A percentile compares a stretch with the other conserved stretches of the same genome.
Conservation (phyloP, 2,329 filamentous ascomycete genomes). For the Cercospora zeina region DNA sequence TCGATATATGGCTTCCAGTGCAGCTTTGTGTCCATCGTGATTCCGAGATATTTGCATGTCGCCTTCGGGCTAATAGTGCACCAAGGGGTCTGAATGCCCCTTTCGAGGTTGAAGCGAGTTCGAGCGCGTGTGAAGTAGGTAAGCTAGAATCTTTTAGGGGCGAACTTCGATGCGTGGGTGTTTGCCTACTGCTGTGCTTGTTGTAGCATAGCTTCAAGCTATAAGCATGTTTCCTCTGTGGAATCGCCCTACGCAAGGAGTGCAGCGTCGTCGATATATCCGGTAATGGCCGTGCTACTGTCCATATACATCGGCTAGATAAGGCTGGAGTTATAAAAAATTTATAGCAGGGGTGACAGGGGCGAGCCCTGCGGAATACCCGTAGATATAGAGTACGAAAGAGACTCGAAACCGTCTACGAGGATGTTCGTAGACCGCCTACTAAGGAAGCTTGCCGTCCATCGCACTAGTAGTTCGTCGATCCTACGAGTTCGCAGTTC, state of each 20-base stretch:
- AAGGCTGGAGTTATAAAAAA: conserved; percentile 9
- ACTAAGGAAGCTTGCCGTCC: not conserved
- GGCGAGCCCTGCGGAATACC: not conserved
- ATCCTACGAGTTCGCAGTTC: not conserved
- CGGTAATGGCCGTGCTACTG: not conserved
- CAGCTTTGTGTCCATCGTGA: conserved; percentile 12
- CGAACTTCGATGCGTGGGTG: conserved; percentile 6
- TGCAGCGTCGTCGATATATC: conserved; percentile 8
- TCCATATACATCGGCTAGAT: not conserved
- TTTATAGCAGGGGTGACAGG: conserved; percentile 7
- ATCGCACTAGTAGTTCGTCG: not conserved
- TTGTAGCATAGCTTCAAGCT: not conserved
- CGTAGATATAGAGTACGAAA: no score
- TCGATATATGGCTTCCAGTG: conserved; percentile 12
- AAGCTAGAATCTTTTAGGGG: not conserved
- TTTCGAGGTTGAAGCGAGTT: conserved; percentile 7
- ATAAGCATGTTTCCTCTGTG: not conserved
- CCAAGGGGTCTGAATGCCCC: conserved; percentile 2
- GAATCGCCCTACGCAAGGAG: not conserved
- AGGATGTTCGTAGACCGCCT: no score
- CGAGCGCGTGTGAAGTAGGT: not conserved
- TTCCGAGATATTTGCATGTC: conserved; percentile 7
- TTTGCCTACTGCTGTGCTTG: conserved; percentile 1
- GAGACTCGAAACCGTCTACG: no score
- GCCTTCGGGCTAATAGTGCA: not conserved